Conservation (phyloP, 495 filamentous ascomycete species). For the Aspergillus leporis region DNA sequence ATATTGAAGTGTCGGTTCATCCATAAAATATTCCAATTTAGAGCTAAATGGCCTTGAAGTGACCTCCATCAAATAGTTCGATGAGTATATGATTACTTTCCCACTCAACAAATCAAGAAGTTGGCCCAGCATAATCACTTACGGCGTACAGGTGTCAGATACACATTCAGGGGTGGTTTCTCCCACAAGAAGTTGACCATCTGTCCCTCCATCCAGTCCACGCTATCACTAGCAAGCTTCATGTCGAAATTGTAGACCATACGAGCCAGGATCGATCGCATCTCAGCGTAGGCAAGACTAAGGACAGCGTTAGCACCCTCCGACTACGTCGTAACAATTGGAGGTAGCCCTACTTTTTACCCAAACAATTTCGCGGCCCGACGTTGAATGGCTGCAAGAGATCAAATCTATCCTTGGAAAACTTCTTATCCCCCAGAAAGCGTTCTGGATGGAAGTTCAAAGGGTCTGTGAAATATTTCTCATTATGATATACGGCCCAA, state of each 20-base stretch:
- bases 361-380: conserved; percentile 62
- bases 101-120: not conserved
- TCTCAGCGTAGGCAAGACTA: conserved; percentile 45
- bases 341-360: conserved; percentile 48
- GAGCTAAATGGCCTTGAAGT: too few relatives aligned
- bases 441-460: conserved; percentile 53
- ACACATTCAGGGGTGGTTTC: not conserved
- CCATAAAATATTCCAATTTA: too few relatives aligned
- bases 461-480: conserved; percentile 47
- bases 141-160: not conserved
- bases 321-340: not conserved
- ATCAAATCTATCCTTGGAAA: conserved; percentile 40
- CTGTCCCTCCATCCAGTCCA: conserved; percentile 35
- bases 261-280: conserved; percentile 38
- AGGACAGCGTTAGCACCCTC: not conserved
- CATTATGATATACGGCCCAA: conserved; percentile 46
- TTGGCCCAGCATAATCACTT: not conserved
- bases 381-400: conserved; percentile 56
- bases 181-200: conserved; percentile 4
- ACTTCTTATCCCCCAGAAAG: conserved; percentile 39
- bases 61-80: not conserved
- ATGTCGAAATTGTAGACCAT: conserved; percentile 48
- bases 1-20: too few relatives aligned
- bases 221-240: conserved; percentile 25
- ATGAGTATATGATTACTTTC: not conserved